Conservation (phyloP, 495 filamentous ascomycete species). For the Oidiodendron maius region DNA sequence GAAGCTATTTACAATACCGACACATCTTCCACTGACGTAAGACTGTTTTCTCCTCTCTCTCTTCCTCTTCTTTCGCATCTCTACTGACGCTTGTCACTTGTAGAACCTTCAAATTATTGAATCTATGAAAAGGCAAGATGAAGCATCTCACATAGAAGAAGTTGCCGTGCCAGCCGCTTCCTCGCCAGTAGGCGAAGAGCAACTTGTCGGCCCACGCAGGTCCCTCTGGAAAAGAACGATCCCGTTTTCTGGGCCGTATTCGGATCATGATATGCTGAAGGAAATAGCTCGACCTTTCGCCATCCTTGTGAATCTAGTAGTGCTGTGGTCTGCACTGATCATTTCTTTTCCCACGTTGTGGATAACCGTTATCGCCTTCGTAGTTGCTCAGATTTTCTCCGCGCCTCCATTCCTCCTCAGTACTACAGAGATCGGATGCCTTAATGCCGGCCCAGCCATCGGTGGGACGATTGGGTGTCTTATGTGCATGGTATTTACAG, state of each 20-base stretch:
- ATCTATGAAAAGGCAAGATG: too few species aligned
- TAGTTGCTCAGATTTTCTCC: constrained; percentile 71
- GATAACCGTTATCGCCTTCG: constrained; percentile 87
- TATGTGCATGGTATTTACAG: constrained; percentile 56
- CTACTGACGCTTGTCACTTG: too few species aligned
- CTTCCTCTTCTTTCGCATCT: too few species aligned
- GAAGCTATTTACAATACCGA: constrained; percentile 25
- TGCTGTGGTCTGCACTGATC: constrained; percentile 80
- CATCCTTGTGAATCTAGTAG: constrained; percentile 74
- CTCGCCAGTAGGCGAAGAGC: constrained; percentile 10
- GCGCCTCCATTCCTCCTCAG: constrained; percentile 43
- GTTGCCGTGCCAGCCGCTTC: constrained; percentile 24
- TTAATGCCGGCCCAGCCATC: constrained; percentile 24
- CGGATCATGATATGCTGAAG: constrained; percentile 68
- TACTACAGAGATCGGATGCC: constrained; percentile 46
- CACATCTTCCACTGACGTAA: constrained; percentile 34
- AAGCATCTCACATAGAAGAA: constrained; percentile 12
- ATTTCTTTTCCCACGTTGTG: constrained; percentile 85
- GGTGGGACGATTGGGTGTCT: constrained; percentile 45
- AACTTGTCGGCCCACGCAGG: neutral
- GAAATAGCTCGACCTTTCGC: constrained; percentile 72
- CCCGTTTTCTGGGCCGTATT: constrained; percentile 69
- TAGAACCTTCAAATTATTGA: constrained; percentile 75
- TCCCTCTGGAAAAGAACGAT: constrained; percentile 57
- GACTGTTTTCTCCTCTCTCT: too few species aligned